phyloP scores from a whole-genome alignment of 345 rosid species.

The Eutrema heterophyllum region DNA sequence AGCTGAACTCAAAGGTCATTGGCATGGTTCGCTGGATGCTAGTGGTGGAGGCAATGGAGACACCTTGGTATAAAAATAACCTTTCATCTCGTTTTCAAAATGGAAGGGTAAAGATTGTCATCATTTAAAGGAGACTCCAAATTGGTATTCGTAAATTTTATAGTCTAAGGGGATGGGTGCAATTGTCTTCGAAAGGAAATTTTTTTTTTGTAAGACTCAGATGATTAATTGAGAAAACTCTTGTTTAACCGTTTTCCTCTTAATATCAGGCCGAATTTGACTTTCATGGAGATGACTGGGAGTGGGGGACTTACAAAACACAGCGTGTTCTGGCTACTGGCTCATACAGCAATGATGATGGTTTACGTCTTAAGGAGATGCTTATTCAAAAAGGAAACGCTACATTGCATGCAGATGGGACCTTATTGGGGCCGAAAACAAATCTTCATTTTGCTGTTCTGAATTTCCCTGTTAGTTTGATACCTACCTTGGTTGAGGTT shows the following conservation, averaged over 20 bases:
- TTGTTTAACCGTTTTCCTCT: background rate
- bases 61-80: slow-evolving; percentile 55
- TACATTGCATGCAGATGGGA: slow-evolving; percentile 96
- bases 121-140: slow-evolving; percentile 1
- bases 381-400: slow-evolving; percentile 95
- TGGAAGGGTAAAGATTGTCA: background rate
- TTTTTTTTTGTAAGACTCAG: background rate
- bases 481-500: slow-evolving; percentile 88
- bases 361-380: slow-evolving; percentile 85
- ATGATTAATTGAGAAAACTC: background rate
- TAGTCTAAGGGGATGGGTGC: background rate
- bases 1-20: slow-evolving; percentile 85
- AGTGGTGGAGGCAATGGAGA: slow-evolving; percentile 99
- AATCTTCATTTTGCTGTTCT: slow-evolving; percentile 97
- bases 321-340: slow-evolving; percentile 89
- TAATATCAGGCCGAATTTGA: slow-evolving; percentile 90
- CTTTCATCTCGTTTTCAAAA: slow-evolving; percentile 6
- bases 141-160: background rate
- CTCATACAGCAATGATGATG: slow-evolving; percentile 92
- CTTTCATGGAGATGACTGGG: slow-evolving; percentile 98
- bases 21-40: slow-evolving; percentile 97
- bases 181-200: background rate
- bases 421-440: slow-evolving; percentile 82
- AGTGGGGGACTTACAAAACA: slow-evolving; percentile 92
- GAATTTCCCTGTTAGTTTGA: slow-evolving; percentile 89